Conservation (phyloP, 2,329 filamentous ascomycete genomes). For the Talaromyces sp. region DNA sequence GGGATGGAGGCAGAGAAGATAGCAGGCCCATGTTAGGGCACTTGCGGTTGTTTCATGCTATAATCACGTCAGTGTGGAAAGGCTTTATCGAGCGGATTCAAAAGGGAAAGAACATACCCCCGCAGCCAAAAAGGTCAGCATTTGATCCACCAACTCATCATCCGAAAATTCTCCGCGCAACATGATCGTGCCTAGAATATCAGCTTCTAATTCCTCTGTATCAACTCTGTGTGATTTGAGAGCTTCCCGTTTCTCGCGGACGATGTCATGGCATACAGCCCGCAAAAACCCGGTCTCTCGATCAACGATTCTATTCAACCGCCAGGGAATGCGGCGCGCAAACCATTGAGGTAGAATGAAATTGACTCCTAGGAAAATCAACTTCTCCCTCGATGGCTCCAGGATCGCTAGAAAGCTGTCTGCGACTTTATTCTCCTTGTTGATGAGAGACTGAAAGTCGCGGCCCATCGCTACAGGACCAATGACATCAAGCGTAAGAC, state of each 20-base stretch:
- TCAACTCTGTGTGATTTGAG: slow-evolving; percentile 37
- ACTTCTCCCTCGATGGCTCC: slow-evolving; percentile 45
- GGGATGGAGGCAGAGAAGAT: slow-evolving; percentile 53
- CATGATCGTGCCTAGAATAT: slow-evolving; percentile 43
- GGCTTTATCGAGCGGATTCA: too few relatives aligned
- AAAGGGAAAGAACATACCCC: slow-evolving; percentile 27
- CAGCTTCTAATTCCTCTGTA: slow-evolving; percentile 36
- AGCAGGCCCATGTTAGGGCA: slow-evolving; percentile 55
- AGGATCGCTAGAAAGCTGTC: slow-evolving; percentile 54
- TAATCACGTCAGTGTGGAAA: too few relatives aligned
- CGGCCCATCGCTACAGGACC: slow-evolving; percentile 57
- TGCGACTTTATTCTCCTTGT: slow-evolving; percentile 54
- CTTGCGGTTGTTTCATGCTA: slow-evolving; percentile 57
- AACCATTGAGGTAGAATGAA: slow-evolving; percentile 54
- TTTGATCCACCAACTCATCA: slow-evolving; percentile 42
- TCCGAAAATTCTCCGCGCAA: slow-evolving; percentile 40
- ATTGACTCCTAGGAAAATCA: slow-evolving; percentile 45
- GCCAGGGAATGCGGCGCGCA: slow-evolving; percentile 47
- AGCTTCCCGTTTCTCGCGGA: slow-evolving; percentile 33
- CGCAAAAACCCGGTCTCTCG: slow-evolving; percentile 34
- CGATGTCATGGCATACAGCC: slow-evolving; percentile 35
- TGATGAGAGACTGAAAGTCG: slow-evolving; percentile 54
- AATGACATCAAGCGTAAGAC: slow-evolving; percentile 60
- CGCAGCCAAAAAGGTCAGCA: slow-evolving; percentile 45
- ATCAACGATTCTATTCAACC: slow-evolving; percentile 33